Evolutionary conservation across 2,329 filamentous ascomycete genomes (phyloP).

Genomic region (Aspergillus ustus): DNA sequence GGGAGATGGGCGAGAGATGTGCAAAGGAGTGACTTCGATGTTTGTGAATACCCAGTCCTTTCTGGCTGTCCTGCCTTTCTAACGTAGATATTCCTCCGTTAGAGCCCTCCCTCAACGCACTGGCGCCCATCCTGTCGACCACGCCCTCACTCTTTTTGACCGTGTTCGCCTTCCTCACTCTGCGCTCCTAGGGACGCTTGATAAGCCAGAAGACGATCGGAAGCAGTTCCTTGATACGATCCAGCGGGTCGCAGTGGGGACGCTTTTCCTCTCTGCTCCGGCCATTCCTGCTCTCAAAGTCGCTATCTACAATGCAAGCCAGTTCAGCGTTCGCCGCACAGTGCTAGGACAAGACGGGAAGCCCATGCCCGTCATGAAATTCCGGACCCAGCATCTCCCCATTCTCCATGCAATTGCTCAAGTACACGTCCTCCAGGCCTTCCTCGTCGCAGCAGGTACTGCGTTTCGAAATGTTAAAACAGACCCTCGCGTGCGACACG

Average conservation of each 20-base stretch:
- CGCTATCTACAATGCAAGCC: conserved; percentile 20
- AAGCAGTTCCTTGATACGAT: conserved; percentile 22
- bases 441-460: conserved; percentile 28
- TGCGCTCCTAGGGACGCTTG: conserved; percentile 25
- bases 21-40: conserved; percentile 21
- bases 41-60: background rate
- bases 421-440: conserved; percentile 13
- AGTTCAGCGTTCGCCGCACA: conserved; percentile 19
- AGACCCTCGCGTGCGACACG: conserved; percentile 21
- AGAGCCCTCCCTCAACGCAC: conserved; percentile 16
- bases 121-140: conserved; percentile 24
- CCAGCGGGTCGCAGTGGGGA: conserved; percentile 25
- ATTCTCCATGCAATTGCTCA: conserved; percentile 18
- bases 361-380: conserved; percentile 23
- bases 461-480: conserved; percentile 35
- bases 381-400: conserved; percentile 32
- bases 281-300: conserved; percentile 27
- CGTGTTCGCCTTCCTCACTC: conserved; percentile 25
- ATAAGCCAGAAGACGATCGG: conserved; percentile 17
- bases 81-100: background rate
- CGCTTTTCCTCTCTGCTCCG: conserved; percentile 19
- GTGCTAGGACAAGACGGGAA: background rate
- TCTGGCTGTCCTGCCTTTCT: too few species aligned
- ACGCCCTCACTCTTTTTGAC: conserved; percentile 27
- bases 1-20: conserved; percentile 27